Base-by-base conservation (phyloP, 1,284 basidiomycete genomes). In the Grifola frondosa region DNA sequence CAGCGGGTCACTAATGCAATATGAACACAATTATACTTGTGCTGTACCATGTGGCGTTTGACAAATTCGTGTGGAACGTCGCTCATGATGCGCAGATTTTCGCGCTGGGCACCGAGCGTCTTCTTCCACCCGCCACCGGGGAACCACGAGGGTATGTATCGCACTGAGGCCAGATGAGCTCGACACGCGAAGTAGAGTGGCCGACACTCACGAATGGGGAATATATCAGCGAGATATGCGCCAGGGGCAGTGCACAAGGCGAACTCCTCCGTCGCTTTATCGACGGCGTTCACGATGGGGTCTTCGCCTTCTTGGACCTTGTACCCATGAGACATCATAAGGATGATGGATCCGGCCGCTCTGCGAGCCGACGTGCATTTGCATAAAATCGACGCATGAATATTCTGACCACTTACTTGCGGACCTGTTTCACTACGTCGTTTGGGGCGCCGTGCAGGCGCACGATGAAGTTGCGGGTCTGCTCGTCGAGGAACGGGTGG, bases 321-420 rank as follows among this genome's bases (percentile, higher is more conserved):
- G 53, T 70, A 69, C 6, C 68, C 68, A 41, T 70, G 62, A 3
- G 61, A 44, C 16, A 70, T 57, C 37, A 53, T 57, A 5, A 69
- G 51, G 15, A 69, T 63, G 33, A 64, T 59, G 5, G 62, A 47
- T 5, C 63, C 67, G 0, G 62, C 60, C 9, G 56, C 55, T 46
- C 65, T 67, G 36, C 10, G 19, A 30, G 24, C 28, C 23, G 17
- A 29, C 15, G 44, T 57, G 20, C 20, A 19, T 6, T 8, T 12
- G 17, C 34, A 2, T 10, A n/a, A 17, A 20, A 4, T 7, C 17
- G 17, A 32, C 15, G 12, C 12, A 24, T 11, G 30, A 30, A 21
- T 15, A 26, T 2, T 12, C 12, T 17, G 20, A 16, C 4, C 1
- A 50, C 59, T 29, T 38, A 62, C 62, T 54, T 57, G 30, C 60